phyloP scores from a whole-genome alignment of 345 rosid species.

The Syzygium jambos region DNA sequence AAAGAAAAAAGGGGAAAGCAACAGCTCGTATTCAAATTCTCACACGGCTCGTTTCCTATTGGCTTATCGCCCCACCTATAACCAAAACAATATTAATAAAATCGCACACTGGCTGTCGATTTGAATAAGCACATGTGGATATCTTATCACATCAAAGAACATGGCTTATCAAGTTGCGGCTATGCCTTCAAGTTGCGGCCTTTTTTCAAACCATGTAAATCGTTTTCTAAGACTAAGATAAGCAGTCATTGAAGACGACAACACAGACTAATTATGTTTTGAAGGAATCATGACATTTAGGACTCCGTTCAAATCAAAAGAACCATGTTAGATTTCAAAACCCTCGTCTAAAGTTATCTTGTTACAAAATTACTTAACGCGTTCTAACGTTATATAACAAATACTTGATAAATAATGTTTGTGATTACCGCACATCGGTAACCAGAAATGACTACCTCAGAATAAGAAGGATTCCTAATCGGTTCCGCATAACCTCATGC shows the following conservation, averaged over 20 bases:
- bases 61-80: neutral
- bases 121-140: neutral
- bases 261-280: neutral
- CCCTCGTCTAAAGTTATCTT: neutral
- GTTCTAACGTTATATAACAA: neutral
- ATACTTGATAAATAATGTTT: accelerated
- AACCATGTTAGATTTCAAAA: neutral
- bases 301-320: neutral
- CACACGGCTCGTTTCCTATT: constrained; percentile 4
- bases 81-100: neutral
- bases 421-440: too few relatives aligned
- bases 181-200: neutral
- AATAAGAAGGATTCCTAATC: accelerated
- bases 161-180: neutral
- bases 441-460: neutral
- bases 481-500: accelerated
- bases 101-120: neutral
- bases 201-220: neutral
- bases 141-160: neutral
- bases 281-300: neutral
- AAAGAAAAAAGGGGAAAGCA: neutral
- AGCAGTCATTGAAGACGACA: neutral
- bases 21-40: constrained; percentile 6
- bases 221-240: neutral
- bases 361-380: neutral